Evolutionary conservation across 768 basidiomycete genomes (phyloP).

Genomic region (Leccinum pellstonianum): DNA sequence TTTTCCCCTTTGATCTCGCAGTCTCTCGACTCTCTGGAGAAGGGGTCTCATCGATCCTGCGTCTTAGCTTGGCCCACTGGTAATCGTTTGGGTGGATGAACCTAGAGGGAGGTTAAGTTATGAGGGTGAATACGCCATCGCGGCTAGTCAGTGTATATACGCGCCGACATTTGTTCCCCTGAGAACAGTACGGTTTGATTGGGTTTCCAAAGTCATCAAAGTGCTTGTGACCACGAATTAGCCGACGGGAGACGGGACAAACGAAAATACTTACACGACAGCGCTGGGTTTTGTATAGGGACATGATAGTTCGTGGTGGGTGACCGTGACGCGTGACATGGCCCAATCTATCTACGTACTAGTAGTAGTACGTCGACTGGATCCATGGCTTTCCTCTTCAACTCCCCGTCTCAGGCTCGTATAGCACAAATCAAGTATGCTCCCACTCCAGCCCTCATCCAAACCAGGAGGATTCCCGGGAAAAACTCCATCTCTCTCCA

Average conservation of each 20-base stretch:
- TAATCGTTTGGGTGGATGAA: constrained; percentile 52
- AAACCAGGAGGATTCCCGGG: constrained; percentile 11
- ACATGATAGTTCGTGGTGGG: constrained; percentile 24
- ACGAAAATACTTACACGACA: constrained; percentile 43
- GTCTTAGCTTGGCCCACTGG: constrained; percentile 37
- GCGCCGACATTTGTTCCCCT: constrained; percentile 52
- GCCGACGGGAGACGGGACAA: constrained; percentile 8
- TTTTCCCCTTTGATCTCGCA: constrained; percentile 24
- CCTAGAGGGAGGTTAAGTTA: constrained; percentile 25
- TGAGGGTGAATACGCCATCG: constrained; percentile 5
- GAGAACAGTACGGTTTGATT: constrained; percentile 43
- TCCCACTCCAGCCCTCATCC: constrained; percentile 18
- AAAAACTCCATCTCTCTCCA: constrained; percentile 22
- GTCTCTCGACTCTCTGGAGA: constrained; percentile 25
- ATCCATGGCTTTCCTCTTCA: constrained; percentile 26
- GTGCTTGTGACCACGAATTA: constrained; percentile 38
- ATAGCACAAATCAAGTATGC: constrained; percentile 24
- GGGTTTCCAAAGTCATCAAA: constrained; percentile 45
- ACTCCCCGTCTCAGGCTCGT: constrained; percentile 11
- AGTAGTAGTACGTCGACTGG: not conserved
- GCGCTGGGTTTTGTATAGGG: constrained; percentile 43
- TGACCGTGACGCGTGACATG: constrained; percentile 26
- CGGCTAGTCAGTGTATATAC: constrained; percentile 19
- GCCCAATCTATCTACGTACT: not conserved
- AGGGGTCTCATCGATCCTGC: constrained; percentile 14